Base-by-base conservation (phyloP, 2,329 filamentous ascomycete species). In the Botryotinia narcissicola region DNA sequence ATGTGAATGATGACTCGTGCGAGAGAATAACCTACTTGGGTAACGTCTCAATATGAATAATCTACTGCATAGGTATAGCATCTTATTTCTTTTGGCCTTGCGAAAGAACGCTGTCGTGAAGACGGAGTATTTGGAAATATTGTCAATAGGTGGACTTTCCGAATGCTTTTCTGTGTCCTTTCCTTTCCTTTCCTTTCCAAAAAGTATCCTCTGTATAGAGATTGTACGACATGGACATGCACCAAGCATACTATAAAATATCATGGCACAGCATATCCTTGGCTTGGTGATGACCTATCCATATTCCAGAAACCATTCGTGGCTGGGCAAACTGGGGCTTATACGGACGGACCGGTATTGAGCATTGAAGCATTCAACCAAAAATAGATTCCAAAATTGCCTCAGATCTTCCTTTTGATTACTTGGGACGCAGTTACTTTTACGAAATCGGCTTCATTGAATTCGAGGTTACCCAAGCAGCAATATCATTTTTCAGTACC, bases 291-390 rank as follows among this genome's bases (percentile, higher is more conserved):
- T 60, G 57, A 35, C 20, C 32, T 29, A 22, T 35, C 35, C 35
- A 3, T 57, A 57, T 40, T 42, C 66, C 46, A 63, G 42, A 37
- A 63, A 71, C 29, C n/a, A 40, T 71, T 35, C 48, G 69, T 71
- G 69, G 69, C 69, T 71, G 57, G 32, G 32, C 44, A 25, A 20
- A 42, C 64, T 54, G 64, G 32, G 32, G 67, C 67, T 70, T 42
- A 10, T 48, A 66, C 42, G 42, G 42, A 66, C 16, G 62, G 32
- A n/a, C n/a, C n/a, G n/a, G 62, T 44, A 35, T 48, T 29, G 20
- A 37, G 32, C 42, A 66, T 51, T 25, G 6, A 10, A n/a, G 32
- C 42, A 66, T 51, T 25, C 29, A 51, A 51, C 63, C 63, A 66
- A 35, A 66, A 48, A 46, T 48, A 48, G 62, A 66, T 25, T 57